These are phyloP conservation scores for Westerdykella aurantiaca DNA, from an alignment of 2,329 filamentous ascomycete species.

Conservation along the genomic window DNA sequence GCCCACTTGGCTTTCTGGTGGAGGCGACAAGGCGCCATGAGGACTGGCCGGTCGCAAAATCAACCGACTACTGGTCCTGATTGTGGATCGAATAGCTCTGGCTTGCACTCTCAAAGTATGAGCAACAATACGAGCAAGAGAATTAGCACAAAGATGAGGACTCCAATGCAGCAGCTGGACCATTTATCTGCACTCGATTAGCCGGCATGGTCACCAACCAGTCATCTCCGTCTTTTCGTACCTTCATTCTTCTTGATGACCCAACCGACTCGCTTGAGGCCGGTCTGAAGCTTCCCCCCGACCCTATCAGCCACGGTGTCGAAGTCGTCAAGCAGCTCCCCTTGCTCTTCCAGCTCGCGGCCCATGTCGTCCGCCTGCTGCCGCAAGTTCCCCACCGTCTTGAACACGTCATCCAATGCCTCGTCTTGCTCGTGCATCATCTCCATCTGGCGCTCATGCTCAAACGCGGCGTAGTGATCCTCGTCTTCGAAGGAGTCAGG, in stretches of 20 bases:
- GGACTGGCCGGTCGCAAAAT: no score
- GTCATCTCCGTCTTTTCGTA: slow-evolving; percentile 38
- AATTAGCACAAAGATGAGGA: slow-evolving; percentile 84
- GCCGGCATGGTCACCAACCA: slow-evolving; percentile 4
- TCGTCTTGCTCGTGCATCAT: slow-evolving; percentile 95
- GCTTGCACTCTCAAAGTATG: slow-evolving; percentile 48
- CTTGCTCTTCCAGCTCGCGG: slow-evolving; percentile 90
- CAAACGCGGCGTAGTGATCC: slow-evolving; percentile 71
- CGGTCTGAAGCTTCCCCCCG: slow-evolving; percentile 74
- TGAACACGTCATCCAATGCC: slow-evolving; percentile 85
- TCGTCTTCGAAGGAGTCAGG: slow-evolving; percentile 53
- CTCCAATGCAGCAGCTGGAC: slow-evolving; percentile 85
- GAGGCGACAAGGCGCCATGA: no score
- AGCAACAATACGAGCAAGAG: slow-evolving; percentile 75
- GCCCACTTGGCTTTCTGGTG: no score
- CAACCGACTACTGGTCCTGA: no score
- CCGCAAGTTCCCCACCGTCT: slow-evolving; percentile 84
- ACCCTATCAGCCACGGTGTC: slow-evolving; percentile 83
- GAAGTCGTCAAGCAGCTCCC: slow-evolving; percentile 77
- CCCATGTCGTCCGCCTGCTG: slow-evolving; percentile 95
- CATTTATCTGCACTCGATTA: slow-evolving; percentile 48
- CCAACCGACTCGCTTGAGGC: slow-evolving; percentile 77
- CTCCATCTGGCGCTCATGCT: slow-evolving; percentile 83
- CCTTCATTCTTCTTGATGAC: slow-evolving; percentile 91
- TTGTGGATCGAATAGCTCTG: no score